Base-by-base conservation (phyloP, 495 filamentous ascomycete species). In the Penicillium pancosmium region DNA sequence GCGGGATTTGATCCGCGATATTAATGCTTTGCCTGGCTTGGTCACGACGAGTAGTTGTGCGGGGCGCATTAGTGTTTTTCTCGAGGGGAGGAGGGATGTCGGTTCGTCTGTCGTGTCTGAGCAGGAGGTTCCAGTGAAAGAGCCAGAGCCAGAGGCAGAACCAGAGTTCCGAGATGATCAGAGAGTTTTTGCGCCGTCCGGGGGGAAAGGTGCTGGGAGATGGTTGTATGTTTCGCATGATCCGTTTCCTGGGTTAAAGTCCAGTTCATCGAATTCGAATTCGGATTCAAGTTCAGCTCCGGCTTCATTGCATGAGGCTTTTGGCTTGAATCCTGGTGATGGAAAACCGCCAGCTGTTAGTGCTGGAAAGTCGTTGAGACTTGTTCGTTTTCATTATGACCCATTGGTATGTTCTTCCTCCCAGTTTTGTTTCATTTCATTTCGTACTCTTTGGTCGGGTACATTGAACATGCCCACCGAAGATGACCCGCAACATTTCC, bases 21-120 rank as follows among this genome's bases (percentile, higher is more conserved):
- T 97, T 65, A 97, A 97, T 73, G 71, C 63, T 2, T 46, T 82
- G n/a, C 81, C 84, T 9, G 89, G 88, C 34, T 77, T 91, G 27
- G 92, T 93, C 25, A 97, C 91, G 7, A 97, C 92, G 12, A 96
- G 93, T 71, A 96, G 90, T 69, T 97, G 93, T 67, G 86, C 92
- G 11, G 93, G 93, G 36, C 78, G 92, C 31, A 82, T 92, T 33
- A 91, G 86, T 61, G 89, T 97, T 15, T 97, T 93, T 72, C 73
- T 92, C 1, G 93, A 97, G 75, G 92, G 92, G 6, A 70, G 74
- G 27, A 88, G 85, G 70, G 78, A 74, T 52, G 43, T 36, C 15
- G 35, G 40, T 18, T 44, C 50, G 13, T 47, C 23, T 23, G 23
- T 3, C 23, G 23, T 23, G 23, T 23, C 54, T 8, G 15, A 31